These are phyloP conservation scores for Phellinidium pouzarii DNA, from an alignment of 1,284 basidiomycete genomes.

Conservation along the genomic window DNA sequence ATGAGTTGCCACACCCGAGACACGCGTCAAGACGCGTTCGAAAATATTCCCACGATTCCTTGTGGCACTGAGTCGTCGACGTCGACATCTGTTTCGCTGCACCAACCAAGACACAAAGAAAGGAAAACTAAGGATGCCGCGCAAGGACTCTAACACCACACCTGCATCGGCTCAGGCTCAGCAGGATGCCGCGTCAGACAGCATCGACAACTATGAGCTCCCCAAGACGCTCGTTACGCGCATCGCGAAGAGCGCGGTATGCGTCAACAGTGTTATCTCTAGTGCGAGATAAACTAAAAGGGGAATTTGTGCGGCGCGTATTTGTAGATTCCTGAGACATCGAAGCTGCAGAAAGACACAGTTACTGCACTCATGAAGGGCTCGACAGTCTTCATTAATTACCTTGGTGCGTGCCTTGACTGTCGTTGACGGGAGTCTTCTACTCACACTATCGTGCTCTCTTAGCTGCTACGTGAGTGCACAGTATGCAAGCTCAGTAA, in stretches of 20 bases:
- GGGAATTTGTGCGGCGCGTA: not conserved
- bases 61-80: not conserved
- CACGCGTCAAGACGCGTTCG: slow-evolving; percentile 1
- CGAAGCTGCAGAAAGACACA: slow-evolving; percentile 84
- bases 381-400: slow-evolving; percentile 89
- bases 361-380: slow-evolving; percentile 76
- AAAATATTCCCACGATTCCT: not conserved
- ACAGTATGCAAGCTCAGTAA: not conserved
- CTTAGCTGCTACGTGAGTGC: slow-evolving; percentile 65
- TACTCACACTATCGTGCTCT: not conserved
- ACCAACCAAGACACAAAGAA: not conserved
- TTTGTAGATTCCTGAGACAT: slow-evolving; percentile 70
- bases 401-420: slow-evolving; percentile 53
- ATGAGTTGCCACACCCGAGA: not conserved
- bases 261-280: slow-evolving; percentile 37
- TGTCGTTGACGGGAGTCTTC: not conserved
- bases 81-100: not conserved
- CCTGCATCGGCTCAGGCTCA: slow-evolving; percentile 63
- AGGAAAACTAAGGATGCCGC: slow-evolving; percentile 39
- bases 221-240: slow-evolving; percentile 76
- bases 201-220: slow-evolving; percentile 82
- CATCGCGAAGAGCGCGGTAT: slow-evolving; percentile 66
- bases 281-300: not conserved
- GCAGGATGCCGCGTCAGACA: slow-evolving; percentile 68
- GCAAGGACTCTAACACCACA: slow-evolving; percentile 47